Conservation (phyloP, 345 rosid genomes). For the Pugionium cornutum region DNA sequence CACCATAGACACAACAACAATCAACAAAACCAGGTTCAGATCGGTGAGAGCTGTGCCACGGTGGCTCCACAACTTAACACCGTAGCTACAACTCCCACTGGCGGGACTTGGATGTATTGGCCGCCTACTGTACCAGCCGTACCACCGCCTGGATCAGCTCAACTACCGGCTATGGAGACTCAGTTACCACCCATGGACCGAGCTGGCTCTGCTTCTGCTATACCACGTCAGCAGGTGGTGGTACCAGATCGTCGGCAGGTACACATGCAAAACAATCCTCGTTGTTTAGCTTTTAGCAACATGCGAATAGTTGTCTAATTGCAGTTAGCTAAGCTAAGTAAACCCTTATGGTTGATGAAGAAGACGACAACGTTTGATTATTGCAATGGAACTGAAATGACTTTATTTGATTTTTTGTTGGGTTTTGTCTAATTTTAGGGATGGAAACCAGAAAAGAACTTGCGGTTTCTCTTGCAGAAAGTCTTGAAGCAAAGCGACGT, state of each 20-base stretch:
- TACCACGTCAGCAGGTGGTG: conserved; percentile 55
- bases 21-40: conserved; percentile 49
- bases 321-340: no score
- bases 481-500: conserved; percentile 99
- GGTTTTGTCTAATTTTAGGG: conserved; percentile 47
- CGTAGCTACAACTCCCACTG: conserved; percentile 4
- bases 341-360: conserved; percentile 1
- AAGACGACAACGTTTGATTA: not conserved
- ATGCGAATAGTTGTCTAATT: not conserved
- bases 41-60: conserved; percentile 47
- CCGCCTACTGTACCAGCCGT: conserved; percentile 46
- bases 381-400: conserved; percentile 15
- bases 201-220: conserved; percentile 34
- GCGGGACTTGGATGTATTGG: conserved; percentile 69
- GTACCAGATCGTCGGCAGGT: conserved; percentile 77
- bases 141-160: conserved; percentile 13
- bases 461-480: conserved; percentile 93
- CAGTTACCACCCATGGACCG: conserved; percentile 41
- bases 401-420: not conserved
- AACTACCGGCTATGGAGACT: conserved; percentile 37
- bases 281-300: not conserved
- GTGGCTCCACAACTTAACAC: conserved; percentile 34
- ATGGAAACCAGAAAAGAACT: conserved; percentile 87
- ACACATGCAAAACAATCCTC: conserved; percentile 9
- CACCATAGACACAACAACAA: conserved; percentile 40